Percentiles rank a stretch among this genome's conserved stretches.
These are phyloP conservation scores for Naganishia vishniacii DNA, from an alignment of 768 basidiomycete species.

Conservation along the genomic window DNA sequence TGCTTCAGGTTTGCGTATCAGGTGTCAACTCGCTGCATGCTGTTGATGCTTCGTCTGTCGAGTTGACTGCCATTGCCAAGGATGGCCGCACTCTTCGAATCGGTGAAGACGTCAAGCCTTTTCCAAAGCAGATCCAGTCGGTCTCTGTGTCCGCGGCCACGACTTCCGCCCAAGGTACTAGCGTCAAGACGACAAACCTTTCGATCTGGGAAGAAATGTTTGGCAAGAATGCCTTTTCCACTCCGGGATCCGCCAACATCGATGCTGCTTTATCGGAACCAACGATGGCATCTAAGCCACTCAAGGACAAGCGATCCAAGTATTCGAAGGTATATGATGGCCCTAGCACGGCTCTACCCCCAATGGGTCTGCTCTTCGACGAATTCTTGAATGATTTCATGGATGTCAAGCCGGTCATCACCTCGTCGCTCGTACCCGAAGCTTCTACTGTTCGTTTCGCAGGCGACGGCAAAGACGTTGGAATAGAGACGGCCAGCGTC, in stretches of 20 bases:
- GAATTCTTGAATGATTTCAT: constrained; percentile 56
- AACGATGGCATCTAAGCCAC: constrained; percentile 26
- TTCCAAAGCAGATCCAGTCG: constrained; percentile 17
- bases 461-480: constrained; percentile 31
- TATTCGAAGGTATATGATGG: constrained; percentile 57
- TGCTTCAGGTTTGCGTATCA: constrained; percentile 9
- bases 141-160: constrained; percentile 16
- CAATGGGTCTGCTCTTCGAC: constrained; percentile 66
- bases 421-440: background rate
- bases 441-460: constrained; percentile 14
- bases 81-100: constrained; percentile 46
- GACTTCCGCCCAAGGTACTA: constrained; percentile 49
- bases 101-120: constrained; percentile 33
- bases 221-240: constrained; percentile 64
- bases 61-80: constrained; percentile 35
- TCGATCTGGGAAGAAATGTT: constrained; percentile 89
- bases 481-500: constrained; percentile 20
- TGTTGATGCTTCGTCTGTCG: constrained; percentile 23
- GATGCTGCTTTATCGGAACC: constrained; percentile 18
- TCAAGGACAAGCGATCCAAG: constrained; percentile 50
- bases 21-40: constrained; percentile 4
- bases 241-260: constrained; percentile 33
- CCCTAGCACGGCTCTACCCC: constrained; percentile 71
- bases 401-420: constrained; percentile 28
- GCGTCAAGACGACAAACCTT: constrained; percentile 39